phyloP scores from a whole-genome alignment of 2,329 filamentous ascomycete genomes.

The Ceratocystis huliohia region DNA sequence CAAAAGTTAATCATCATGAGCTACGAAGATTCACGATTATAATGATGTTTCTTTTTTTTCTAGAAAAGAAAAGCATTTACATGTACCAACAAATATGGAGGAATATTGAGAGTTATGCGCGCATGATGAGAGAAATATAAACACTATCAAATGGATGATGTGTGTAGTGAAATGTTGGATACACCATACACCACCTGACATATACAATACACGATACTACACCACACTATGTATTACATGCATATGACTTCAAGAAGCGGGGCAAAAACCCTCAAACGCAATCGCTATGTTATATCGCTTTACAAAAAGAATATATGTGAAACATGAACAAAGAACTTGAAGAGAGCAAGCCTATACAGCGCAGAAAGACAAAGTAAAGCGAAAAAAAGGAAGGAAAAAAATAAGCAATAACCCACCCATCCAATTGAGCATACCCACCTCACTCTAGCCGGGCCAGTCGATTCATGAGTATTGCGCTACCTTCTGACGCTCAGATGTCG shows the following conservation, averaged over 20 bases:
- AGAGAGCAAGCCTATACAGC: not conserved
- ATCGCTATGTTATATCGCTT: slow-evolving; percentile 3
- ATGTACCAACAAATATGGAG: not conserved
- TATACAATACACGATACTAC: too few species aligned
- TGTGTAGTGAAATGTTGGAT: too few species aligned
- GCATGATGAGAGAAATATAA: too few species aligned
- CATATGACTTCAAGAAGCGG: not conserved
- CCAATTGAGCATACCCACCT: not conserved
- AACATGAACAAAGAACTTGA: not conserved
- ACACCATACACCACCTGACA: too few species aligned
- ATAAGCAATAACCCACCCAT: not conserved
- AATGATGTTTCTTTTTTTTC: slow-evolving; percentile 6
- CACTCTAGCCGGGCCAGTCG: not conserved
- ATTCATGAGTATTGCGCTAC: not conserved
- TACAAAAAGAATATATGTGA: not conserved
- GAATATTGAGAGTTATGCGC: not conserved
- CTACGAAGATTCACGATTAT: slow-evolving; percentile 12
- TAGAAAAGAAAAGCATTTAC: not conserved
- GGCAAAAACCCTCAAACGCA: not conserved
- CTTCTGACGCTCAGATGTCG: not conserved
- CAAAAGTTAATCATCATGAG: slow-evolving; percentile 10
- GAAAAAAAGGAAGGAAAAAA: not conserved
- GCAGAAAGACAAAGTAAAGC: not conserved
- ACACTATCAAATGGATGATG: too few species aligned
- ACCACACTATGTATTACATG: not conserved